Evolutionary conservation across 2,329 filamentous ascomycete genomes (phyloP).

Genomic region (Tothia fuscella): DNA sequence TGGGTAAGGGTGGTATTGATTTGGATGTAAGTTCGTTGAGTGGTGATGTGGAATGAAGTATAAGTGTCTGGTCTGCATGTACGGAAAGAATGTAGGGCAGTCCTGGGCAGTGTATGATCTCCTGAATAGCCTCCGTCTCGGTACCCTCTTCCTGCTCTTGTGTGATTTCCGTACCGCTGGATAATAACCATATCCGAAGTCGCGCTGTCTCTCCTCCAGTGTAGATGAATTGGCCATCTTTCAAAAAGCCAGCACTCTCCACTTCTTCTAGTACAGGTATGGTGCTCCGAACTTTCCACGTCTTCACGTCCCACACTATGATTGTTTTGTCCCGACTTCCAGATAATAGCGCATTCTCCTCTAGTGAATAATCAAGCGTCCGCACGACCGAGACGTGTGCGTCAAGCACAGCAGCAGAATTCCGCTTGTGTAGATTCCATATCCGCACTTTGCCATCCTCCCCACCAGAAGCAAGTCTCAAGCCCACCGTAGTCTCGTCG

Average conservation of each 20-base stretch:
- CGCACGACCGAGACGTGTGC: constrained; percentile 95
- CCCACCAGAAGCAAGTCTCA: constrained; percentile 77
- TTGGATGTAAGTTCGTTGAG: constrained; percentile 26
- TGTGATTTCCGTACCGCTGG: constrained; percentile 67
- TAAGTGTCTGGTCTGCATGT: constrained; percentile 79
- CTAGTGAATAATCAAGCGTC: constrained; percentile 65
- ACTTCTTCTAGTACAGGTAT: constrained; percentile 77
- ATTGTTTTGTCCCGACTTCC: constrained; percentile 87
- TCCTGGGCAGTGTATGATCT: constrained; percentile 53
- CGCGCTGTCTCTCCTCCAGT: constrained; percentile 76
- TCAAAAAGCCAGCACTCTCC: constrained; percentile 71
- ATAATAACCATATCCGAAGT: constrained; percentile 72
- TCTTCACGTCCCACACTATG: constrained; percentile 77
- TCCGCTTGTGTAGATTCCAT: constrained; percentile 82
- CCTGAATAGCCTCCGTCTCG: constrained; percentile 57
- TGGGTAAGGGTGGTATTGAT: constrained; percentile 44
- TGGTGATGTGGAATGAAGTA: constrained; percentile 52
- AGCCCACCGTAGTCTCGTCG: constrained; percentile 45
- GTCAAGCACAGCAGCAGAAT: constrained; percentile 64
- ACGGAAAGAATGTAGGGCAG: constrained; percentile 66
- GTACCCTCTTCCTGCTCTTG: constrained; percentile 51
- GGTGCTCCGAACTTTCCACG: constrained; percentile 72
- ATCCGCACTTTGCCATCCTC: constrained; percentile 89
- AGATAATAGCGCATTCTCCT: constrained; percentile 66
- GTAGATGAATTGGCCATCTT: constrained; percentile 59